Conservation (phyloP, 345 rosid species). For the Arabidopsis thaliana region TAIR10.1 NC_003070.9:29124501-29125000, state of each 20-base stretch:
- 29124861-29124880: conserved; percentile 70
- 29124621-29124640: conserved; percentile 79
- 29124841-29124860: conserved; percentile 79
- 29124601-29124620: conserved; percentile 83
- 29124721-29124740: conserved; percentile 84
- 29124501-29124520: conserved; percentile 76
- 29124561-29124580: conserved; percentile 69
- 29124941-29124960: background rate
- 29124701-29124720: conserved; percentile 73
- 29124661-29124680: conserved; percentile 36
- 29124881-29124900: conserved; percentile 78
- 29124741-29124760: conserved; percentile 85
- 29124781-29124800: conserved; percentile 72
- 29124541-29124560: conserved; percentile 68
- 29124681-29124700: conserved; percentile 62
- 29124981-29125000: conserved; percentile 27
- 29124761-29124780: conserved; percentile 69
- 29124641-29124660: conserved; percentile 62
- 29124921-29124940: conserved; percentile 35
- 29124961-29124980: conserved; percentile 25
- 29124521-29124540: conserved; percentile 95
- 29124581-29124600: conserved; percentile 65
- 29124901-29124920: conserved; percentile 62
- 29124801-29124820: conserved; percentile 67
- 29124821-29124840: conserved; percentile 79